These are phyloP conservation scores for Smittium mucronatum DNA, from an alignment of 371 early-diverging fungal genomes.

Conservation along the genomic window DNA sequence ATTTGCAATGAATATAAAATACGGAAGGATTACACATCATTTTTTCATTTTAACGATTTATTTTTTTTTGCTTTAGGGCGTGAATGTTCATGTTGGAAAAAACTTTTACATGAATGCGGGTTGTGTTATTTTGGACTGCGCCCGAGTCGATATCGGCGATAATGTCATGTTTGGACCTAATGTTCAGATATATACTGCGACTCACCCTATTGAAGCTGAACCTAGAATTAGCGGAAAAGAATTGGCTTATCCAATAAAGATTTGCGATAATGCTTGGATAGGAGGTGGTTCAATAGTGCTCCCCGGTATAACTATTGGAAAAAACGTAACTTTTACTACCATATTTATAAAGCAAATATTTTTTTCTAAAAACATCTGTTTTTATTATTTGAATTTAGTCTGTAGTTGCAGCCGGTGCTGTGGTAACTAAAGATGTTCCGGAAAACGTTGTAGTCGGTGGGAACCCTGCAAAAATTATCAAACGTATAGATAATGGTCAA, in stretches of 20 bases:
- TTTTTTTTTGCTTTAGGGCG: slow-evolving; percentile 29
- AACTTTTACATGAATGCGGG: slow-evolving; percentile 52
- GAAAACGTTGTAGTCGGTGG: slow-evolving; percentile 60
- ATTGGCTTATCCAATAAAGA: slow-evolving; percentile 41
- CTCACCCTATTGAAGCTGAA: slow-evolving; percentile 51
- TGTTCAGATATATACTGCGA: slow-evolving; percentile 62
- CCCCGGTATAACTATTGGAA: slow-evolving; percentile 74
- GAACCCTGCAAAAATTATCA: slow-evolving; percentile 65
- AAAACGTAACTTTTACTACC: slow-evolving; percentile 28
- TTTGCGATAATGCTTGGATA: slow-evolving; percentile 58
- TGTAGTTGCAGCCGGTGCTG: slow-evolving; percentile 41
- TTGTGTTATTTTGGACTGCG: slow-evolving; percentile 52
- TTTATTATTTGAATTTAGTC: neutral
- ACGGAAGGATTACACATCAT: neutral
- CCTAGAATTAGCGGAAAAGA: slow-evolving; percentile 26
- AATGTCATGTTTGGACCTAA: slow-evolving; percentile 56
- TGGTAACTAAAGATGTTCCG: slow-evolving; percentile 70
- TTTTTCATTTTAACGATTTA: neutral
- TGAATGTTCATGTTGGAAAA: slow-evolving; percentile 53
- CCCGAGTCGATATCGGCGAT: slow-evolving; percentile 50
- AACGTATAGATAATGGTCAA: slow-evolving; percentile 14
- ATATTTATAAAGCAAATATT: slow-evolving; percentile 4
- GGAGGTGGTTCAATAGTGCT: slow-evolving; percentile 56
- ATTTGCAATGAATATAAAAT: neutral
- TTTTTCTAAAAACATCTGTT: neutral